Percentiles rank a stretch among this genome's conserved stretches.
phyloP scores from a whole-genome alignment of 768 basidiomycete species.

The Megacollybia marginata region DNA sequence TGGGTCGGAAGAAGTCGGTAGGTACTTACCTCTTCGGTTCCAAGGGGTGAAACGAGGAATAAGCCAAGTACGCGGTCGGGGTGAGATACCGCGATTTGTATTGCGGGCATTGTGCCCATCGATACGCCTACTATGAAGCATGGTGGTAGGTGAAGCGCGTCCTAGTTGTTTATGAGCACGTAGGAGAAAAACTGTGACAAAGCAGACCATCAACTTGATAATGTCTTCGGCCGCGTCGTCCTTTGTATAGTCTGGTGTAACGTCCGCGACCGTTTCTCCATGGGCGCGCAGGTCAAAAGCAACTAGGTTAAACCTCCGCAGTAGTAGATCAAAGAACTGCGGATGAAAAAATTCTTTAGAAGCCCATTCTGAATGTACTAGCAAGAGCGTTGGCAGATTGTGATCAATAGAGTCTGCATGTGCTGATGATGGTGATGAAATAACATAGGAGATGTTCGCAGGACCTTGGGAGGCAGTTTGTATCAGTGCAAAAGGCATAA shows the following conservation, averaged over 20 bases:
- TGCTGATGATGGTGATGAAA: slow-evolving; percentile 25
- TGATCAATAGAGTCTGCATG: slow-evolving; percentile 21
- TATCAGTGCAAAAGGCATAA: too few relatives aligned
- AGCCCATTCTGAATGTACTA: slow-evolving; percentile 29
- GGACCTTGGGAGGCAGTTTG: too few relatives aligned
- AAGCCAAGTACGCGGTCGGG: slow-evolving; percentile 27
- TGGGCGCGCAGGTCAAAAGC: slow-evolving; percentile 25
- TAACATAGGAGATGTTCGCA: slow-evolving; percentile 15
- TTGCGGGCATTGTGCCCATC: slow-evolving; percentile 25
- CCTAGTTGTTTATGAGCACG: slow-evolving; percentile 12
- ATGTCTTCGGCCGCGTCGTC: slow-evolving; percentile 27
- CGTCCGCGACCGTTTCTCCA: slow-evolving; percentile 22
- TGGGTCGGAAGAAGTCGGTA: not conserved
- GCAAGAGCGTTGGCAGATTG: slow-evolving; percentile 24
- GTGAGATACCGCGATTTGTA: slow-evolving; percentile 24
- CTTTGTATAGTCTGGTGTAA: slow-evolving; percentile 17
- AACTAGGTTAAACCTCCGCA: slow-evolving; percentile 32
- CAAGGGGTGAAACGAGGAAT: slow-evolving; percentile 28
- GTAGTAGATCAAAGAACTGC: slow-evolving; percentile 21
- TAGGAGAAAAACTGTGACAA: not conserved
- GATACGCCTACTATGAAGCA: slow-evolving; percentile 32
- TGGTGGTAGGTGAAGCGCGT: slow-evolving; percentile 25
- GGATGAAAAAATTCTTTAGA: slow-evolving; percentile 23
- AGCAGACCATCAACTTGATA: slow-evolving; percentile 26
- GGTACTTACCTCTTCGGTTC: slow-evolving; percentile 27